Evolutionary conservation across 169 alveolate species (phyloP), one percentile per base, ranked within the genome.

Genomic region (Hammondia hammondi): DNA sequence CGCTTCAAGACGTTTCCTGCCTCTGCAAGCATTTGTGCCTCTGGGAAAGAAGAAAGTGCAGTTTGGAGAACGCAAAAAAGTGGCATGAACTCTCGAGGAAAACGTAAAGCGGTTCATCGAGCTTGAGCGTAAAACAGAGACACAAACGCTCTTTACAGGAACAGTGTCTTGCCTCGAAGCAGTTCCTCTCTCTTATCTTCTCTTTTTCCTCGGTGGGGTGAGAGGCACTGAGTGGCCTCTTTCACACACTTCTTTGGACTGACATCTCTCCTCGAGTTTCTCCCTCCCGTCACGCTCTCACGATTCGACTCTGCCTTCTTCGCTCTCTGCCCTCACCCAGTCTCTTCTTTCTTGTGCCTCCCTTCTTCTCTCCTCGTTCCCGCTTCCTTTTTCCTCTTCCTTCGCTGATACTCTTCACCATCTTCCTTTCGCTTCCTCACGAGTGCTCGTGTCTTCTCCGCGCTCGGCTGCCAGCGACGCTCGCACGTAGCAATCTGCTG

Each of bases 1-100:
- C 94, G 94, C 81, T 81, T 77, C 88, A 90, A 37, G 81, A 48
- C 52, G 88, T 72, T 90, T 27, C 94, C 94, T 3, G 94, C 94
- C 77, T 90, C 94, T 46, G 70, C 88, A 35, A 67, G 57, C 73
- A 90, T 21, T 77, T 71, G 32, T 10, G 89, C 94, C 32, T 70
- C 94, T 90, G 94, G 72, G 48, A 77, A 21, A 77, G 32, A 7
- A 77, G 71, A 57, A 3, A 57, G 29, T 10, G 24, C 29, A 57
- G 71, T 57, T 21, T 57, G 0, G 29, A 14, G 71, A 57, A 57
- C 71, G 71, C 14, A 57, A 21, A 57, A 21, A 1, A 57, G 24
- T 57, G 71, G 7, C 71, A 21, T 21, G 71, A 10, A 14, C 29
- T 10, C 3, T 14, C 29, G 29, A 57, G 29, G 29, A 57, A 21